phyloP scores from a whole-genome alignment of 2,329 filamentous ascomycete species.

The Hymenoscyphus linearis region DNA sequence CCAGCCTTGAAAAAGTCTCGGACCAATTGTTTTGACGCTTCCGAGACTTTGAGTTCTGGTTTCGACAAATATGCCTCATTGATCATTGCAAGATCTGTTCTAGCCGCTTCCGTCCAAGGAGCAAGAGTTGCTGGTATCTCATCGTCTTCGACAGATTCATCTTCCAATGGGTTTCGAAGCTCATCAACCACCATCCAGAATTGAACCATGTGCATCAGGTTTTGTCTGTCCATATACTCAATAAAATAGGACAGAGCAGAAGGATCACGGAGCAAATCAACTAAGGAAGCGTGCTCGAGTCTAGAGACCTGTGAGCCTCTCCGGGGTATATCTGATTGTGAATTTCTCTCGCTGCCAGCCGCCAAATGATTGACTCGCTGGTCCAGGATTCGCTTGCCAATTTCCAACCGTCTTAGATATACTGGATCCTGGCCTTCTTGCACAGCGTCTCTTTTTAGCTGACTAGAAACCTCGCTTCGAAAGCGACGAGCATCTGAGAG shows the following conservation, averaged over 20 bases:
- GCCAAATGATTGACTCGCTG: conserved; percentile 81
- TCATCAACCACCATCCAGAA: conserved; percentile 99
- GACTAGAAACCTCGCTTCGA: conserved; percentile 85
- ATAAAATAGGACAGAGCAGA: conserved; percentile 96
- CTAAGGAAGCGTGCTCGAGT: conserved; percentile 69
- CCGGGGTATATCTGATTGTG: conserved; percentile 17
- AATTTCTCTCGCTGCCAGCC: conserved; percentile 49
- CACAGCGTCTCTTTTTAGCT: conserved; percentile 78
- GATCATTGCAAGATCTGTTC: conserved; percentile 84
- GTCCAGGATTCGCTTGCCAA: conserved; percentile 83
- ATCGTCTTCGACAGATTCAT: conserved; percentile 65
- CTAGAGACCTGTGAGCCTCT: conserved; percentile 45
- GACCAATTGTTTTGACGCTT: conserved; percentile 64
- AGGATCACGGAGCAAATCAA: conserved; percentile 83
- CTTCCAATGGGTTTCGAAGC: conserved; percentile 88
- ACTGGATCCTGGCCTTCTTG: conserved; percentile 76
- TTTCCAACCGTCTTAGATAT: conserved; percentile 84
- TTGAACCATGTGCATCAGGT: conserved; percentile 82
- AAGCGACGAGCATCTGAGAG: conserved; percentile 90
- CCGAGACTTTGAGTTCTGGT: conserved; percentile 72
- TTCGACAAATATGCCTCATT: conserved; percentile 83
- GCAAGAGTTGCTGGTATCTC: conserved; percentile 54
- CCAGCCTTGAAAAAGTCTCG: conserved; percentile 75
- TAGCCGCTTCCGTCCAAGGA: conserved; percentile 77
- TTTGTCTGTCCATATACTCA: conserved; percentile 97